A percentile compares a stretch with the other conserved stretches of the same genome.
These are phyloP conservation scores for Skeletonema tropicum DNA, from an alignment of 108 stramenopile species.

Conservation along the genomic window DNA sequence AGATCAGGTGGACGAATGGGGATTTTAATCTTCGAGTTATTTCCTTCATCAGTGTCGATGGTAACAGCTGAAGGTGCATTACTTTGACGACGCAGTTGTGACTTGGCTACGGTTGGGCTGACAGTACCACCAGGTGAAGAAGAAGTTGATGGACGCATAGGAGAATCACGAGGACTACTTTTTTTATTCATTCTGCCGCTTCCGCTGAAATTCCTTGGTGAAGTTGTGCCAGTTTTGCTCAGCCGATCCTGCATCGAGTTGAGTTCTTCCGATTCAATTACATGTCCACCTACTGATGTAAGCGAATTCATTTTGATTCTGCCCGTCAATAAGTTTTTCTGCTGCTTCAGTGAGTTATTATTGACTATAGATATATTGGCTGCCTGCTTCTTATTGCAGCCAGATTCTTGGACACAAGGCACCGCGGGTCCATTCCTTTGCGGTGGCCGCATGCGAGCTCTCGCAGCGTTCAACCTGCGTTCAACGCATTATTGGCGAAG, in stretches of 20 bases:
- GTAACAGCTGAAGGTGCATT: neutral
- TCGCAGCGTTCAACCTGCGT: no score
- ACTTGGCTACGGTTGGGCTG: neutral
- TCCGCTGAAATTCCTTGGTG: neutral
- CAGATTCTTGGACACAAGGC: no score
- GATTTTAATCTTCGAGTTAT: neutral
- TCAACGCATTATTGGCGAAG: no score
- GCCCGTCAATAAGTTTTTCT: no score
- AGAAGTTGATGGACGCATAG: neutral
- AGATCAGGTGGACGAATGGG: neutral
- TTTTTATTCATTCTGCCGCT: neutral
- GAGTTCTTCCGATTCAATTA: constrained; percentile 4
- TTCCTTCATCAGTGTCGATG: neutral
- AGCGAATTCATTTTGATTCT: constrained; percentile 1
- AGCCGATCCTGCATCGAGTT: neutral
- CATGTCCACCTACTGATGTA: neutral
- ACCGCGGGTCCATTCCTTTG: no score
- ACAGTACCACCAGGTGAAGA: neutral
- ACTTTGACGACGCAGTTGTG: neutral
- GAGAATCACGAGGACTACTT: constrained; percentile 2
- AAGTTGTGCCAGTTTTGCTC: neutral
- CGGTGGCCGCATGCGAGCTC: no score
- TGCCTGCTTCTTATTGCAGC: no score
- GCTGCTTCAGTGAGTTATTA: no score
- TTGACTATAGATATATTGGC: no score